Evolutionary conservation across 2,329 filamentous ascomycete genomes (phyloP).

Genomic region (Colletotrichum tropicale): DNA sequence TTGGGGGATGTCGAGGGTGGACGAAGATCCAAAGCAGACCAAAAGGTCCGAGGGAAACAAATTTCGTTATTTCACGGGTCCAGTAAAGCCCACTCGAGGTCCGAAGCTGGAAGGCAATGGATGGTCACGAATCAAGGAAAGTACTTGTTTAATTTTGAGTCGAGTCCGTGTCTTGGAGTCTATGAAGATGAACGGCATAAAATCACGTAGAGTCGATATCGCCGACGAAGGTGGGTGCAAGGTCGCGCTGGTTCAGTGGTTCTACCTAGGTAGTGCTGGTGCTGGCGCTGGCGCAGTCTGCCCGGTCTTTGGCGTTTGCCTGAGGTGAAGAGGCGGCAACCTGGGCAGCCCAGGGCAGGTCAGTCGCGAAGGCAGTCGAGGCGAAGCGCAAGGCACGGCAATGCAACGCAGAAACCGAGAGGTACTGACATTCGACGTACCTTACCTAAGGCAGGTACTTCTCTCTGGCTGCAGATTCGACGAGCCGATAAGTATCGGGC

Average conservation of each 20-base stretch:
- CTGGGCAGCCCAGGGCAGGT: neutral
- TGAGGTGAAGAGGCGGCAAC: neutral
- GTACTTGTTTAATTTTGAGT: neutral
- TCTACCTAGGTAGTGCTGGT: neutral
- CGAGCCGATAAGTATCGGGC: neutral
- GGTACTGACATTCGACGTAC: neutral
- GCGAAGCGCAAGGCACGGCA: neutral
- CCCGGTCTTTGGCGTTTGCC: neutral
- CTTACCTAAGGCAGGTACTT: constrained; percentile 10
- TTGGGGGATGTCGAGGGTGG: neutral
- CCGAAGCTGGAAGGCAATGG: neutral
- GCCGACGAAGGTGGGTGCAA: neutral
- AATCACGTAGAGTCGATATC: neutral
- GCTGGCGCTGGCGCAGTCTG: neutral
- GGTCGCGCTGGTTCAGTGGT: neutral
- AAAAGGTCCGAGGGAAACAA: neutral
- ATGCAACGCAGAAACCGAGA: neutral
- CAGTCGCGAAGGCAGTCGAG: neutral
- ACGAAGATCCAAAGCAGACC: neutral
- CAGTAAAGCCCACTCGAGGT: neutral
- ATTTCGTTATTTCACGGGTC: neutral
- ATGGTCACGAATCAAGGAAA: neutral
- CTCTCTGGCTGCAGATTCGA: neutral
- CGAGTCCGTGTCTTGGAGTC: neutral
- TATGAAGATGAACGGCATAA: neutral